Percentiles rank a stretch among this genome's conserved stretches.
phyloP scores from a whole-genome alignment of 192 early-diverging fungal species.

The Linnemannia exigua region DNA sequence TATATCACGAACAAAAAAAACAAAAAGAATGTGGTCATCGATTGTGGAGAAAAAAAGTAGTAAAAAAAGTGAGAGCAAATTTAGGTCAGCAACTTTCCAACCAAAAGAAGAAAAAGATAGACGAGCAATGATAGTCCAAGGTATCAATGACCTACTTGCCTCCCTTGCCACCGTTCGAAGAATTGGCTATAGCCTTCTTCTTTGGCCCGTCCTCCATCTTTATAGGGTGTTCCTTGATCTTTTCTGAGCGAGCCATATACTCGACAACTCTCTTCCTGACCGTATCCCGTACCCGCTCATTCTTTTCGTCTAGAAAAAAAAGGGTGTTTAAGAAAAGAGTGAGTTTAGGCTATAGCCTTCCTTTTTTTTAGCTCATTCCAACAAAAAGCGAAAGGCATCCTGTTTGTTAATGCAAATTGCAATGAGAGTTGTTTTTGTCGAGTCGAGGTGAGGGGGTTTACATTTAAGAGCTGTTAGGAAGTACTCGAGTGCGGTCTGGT shows the following conservation, averaged over 20 bases:
- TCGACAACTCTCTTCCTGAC: slow-evolving; percentile 93
- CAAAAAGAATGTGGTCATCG: not conserved
- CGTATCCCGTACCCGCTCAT: slow-evolving; percentile 85
- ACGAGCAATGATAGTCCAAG: not conserved
- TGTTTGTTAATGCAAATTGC: not conserved
- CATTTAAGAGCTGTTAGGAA: slow-evolving; percentile 97
- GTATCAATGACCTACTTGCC: slow-evolving; percentile 28
- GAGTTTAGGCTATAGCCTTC: no score
- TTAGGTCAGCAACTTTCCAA: not conserved
- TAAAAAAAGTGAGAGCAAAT: not conserved
- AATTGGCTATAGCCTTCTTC: slow-evolving; percentile 74
- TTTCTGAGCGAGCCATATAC: slow-evolving; percentile 94
- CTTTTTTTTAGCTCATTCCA: not conserved
- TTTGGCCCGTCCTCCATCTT: slow-evolving; percentile 78
- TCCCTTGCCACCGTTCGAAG: slow-evolving; percentile 60
- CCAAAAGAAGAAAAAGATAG: not conserved
- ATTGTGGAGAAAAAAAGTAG: not conserved
- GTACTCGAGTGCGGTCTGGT: slow-evolving; percentile 92
- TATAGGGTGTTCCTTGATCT: slow-evolving; percentile 88
- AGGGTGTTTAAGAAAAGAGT: not conserved
- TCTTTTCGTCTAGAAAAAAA: slow-evolving; percentile 87
- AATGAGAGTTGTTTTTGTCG: no score
- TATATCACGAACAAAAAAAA: no score
- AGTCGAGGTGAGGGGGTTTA: slow-evolving; percentile 47
- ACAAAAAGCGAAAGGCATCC: not conserved